A percentile compares a stretch with the other conserved stretches of the same genome.
Conservation (phyloP, 345 rosid species). For the Eucalyptus regnans region DNA sequence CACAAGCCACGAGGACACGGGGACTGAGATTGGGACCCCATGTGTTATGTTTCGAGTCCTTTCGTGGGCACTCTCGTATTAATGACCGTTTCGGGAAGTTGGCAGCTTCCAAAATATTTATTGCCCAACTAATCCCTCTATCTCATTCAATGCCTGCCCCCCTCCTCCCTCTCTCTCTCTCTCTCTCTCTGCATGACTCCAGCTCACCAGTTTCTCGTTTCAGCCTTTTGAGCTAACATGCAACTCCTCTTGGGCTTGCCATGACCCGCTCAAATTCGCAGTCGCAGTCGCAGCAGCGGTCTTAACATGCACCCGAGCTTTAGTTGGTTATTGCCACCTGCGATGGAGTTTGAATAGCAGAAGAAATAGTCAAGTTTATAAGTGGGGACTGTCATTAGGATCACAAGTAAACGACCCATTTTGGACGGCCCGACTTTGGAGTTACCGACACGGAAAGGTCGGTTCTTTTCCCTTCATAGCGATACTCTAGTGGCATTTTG, state of each 20-base stretch:
- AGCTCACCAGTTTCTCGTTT: background rate
- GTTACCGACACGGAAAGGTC: slow-evolving; percentile 12
- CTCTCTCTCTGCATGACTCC: background rate
- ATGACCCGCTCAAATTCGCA: background rate
- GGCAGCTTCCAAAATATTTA: slow-evolving; percentile 3
- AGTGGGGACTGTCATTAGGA: background rate
- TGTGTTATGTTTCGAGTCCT: background rate
- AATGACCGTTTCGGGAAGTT: slow-evolving; percentile 31
- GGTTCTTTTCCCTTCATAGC: background rate
- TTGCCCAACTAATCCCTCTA: background rate
- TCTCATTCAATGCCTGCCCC: slow-evolving; percentile 11
- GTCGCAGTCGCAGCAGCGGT: background rate
- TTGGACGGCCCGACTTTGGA: slow-evolving; percentile 3
- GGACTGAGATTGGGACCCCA: background rate
- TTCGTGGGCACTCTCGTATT: background rate
- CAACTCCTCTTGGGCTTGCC: background rate
- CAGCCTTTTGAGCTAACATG: background rate
- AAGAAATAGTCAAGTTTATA: background rate
- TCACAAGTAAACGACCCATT: background rate
- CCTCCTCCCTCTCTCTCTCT: background rate
- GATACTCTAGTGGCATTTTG: background rate
- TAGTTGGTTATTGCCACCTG: background rate
- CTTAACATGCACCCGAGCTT: background rate
- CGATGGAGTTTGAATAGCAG: background rate
- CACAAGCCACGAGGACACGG: background rate